Evolutionary conservation across 345 rosid species (phyloP), one percentile per base, ranked within the genome.

Genomic region (Cardamine occulta): DNA sequence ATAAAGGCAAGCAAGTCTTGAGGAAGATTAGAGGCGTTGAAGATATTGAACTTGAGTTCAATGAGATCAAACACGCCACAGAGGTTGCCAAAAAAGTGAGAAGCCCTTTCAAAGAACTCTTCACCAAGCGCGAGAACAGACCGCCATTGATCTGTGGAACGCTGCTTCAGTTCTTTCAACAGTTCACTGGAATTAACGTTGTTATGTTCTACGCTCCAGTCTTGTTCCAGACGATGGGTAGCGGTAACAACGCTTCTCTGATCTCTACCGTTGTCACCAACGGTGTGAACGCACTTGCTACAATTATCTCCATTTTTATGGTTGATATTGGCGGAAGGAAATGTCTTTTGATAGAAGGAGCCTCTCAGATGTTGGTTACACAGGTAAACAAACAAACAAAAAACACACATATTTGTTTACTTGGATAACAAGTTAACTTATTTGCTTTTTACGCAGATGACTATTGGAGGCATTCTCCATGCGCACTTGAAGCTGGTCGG

Each of bases 141-240:
- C 91, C 96, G 13, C 93, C 84, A 11, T 73, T 88, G 52, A 7
- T 83, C 2, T 85, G 84, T 3, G 91, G 86, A 31, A 85, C 80
- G 2, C 9, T 84, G 19, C 73, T 86, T 56, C 93, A 86, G 29
- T 35, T 86, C 55, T 88, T 88, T 69, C 96, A 88, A 79, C 93
- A 90, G 79, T 83, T 90, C n/a, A 84, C 96, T 0, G 96, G 96
- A 31, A 86, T 88, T 57, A 79, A 79, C 4, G 82, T 79, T 2
- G 66, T 79, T 53, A 79, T 79, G 82, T 79, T 79, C 66, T 79
- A 79, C 37, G 82, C 82, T 53, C 82, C 82, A 2, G 82, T 79
- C n/a, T 60, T 79, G 79, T 79, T 79, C 24, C 82, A 79, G 17
- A 79, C 82, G 0, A 79, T 79, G 82, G 82, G 82, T 18, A 61